Evolutionary conservation across 192 early-diverging fungal species (phyloP).

Genomic region (Mortierella claussenii): DNA sequence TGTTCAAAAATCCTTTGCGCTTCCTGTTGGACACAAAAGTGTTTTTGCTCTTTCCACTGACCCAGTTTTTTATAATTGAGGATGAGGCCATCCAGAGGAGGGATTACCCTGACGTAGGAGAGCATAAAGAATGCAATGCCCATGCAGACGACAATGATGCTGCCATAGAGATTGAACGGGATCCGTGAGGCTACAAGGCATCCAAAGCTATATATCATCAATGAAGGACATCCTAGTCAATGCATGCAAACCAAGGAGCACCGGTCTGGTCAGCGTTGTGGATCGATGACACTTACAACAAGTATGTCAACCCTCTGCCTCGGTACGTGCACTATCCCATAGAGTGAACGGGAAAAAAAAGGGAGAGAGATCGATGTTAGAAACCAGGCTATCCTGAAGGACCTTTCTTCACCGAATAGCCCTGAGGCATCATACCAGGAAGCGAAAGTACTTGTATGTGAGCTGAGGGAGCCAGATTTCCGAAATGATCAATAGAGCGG

Average conservation of each 20-base stretch:
- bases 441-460: slow-evolving; percentile 45
- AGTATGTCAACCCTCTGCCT: slow-evolving; percentile 36
- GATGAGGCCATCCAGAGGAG: slow-evolving; percentile 36
- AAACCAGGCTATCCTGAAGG: background rate
- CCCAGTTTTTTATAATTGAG: slow-evolving; percentile 44
- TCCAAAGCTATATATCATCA: slow-evolving; percentile 31
- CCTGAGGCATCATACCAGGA: slow-evolving; percentile 16
- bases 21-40: slow-evolving; percentile 42
- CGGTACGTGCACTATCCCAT: slow-evolving; percentile 54
- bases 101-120: slow-evolving; percentile 42
- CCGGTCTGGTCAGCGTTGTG: background rate
- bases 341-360: no score
- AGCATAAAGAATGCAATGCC: slow-evolving; percentile 42
- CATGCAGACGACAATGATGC: slow-evolving; percentile 50
- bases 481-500: slow-evolving; percentile 34
- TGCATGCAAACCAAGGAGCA: no score
- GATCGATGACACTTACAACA: slow-evolving; percentile 22
- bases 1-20: slow-evolving; percentile 49
- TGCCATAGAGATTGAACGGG: slow-evolving; percentile 45
- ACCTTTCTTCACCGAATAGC: background rate
- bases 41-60: slow-evolving; percentile 49
- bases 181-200: slow-evolving; percentile 35
- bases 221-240: no score
- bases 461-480: slow-evolving; percentile 45
- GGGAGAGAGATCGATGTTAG: no score